These are phyloP conservation scores for Pseudocercospora vitis DNA, from an alignment of 2,329 filamentous ascomycete genomes.

Conservation along the genomic window DNA sequence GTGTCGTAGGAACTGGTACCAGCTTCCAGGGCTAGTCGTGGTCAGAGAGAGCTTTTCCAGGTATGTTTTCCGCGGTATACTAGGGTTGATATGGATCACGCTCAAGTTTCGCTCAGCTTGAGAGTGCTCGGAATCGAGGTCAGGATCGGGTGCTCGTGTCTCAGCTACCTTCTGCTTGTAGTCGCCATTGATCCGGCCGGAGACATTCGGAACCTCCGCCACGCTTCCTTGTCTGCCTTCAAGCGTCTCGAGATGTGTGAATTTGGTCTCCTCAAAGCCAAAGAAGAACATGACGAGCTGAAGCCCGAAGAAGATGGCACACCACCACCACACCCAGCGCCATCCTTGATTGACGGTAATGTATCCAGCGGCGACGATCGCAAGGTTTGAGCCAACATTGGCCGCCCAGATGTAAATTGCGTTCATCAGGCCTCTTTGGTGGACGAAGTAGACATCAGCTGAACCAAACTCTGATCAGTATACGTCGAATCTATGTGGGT, in stretches of 20 bases:
- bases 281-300: conserved; percentile 46
- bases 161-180: conserved; percentile 20
- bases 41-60: conserved; percentile 44
- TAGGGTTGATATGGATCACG: conserved; percentile 30
- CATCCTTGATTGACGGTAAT: conserved; percentile 48
- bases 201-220: conserved; percentile 9
- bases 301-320: conserved; percentile 42
- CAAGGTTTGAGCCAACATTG: conserved; percentile 40
- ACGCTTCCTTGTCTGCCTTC: conserved; percentile 28
- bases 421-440: conserved; percentile 50
- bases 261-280: conserved; percentile 45
- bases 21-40: conserved; percentile 35
- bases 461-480: no score
- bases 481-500: no score
- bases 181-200: conserved; percentile 13
- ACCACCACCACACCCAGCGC: conserved; percentile 52
- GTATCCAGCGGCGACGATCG: conserved; percentile 45
- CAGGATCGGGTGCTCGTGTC: conserved; percentile 11
- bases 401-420: conserved; percentile 46
- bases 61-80: conserved; percentile 46
- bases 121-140: conserved; percentile 13
- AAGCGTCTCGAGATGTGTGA: conserved; percentile 21
- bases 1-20: conserved; percentile 37
- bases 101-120: conserved; percentile 24
- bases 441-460: conserved; percentile 49